Base-by-base conservation (phyloP, 2,329 filamentous ascomycete genomes). In the Aulographum hederae region DNA sequence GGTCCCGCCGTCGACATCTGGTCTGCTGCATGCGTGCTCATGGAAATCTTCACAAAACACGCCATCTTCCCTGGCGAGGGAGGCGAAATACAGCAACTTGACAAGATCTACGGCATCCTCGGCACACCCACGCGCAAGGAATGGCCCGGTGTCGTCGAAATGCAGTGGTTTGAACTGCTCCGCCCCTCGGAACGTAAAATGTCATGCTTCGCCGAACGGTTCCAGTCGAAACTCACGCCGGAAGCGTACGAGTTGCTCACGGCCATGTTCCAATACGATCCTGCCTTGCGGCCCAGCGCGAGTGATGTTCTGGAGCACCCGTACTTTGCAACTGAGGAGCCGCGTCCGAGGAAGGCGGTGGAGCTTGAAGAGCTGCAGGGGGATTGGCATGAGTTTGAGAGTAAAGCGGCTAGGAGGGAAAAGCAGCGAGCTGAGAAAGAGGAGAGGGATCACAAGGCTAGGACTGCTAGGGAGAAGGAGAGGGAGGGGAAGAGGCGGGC, bases 371-470 rank as follows among this genome's bases (percentile, higher is more conserved):
- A 74, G 30, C 66, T 98, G 18, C 72, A 89, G 43, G 89, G 89
- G 15, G 89, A 98, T 45, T 98, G 89, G 89, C 89, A 98, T 49
- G 89, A 98, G 50, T 93, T 95, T 46, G 89, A 98, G 57, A 92
- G 82, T 34, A 98, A 98, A 57, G 85, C 84, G 12, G 63, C 93
- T 17, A 68, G 89, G 19, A 89, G 89, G 43, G 85, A 94, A 52
- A 86, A 84, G 43, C 81, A 89, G 51, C 69, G 70, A 33, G 55
- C 58, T 34, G 69, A 75, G 37, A 63, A 65, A 38, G 69, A 73
- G 43, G 61, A 60, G 13, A 53, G 65, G 32, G n/a, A n/a, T n/a
- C n/a, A n/a, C n/a, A 54, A 57, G 28, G 55, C 46, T 32, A 51
- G 45, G 32, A 49, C 46, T 42, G 44, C 34, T 56, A 59, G 55